phyloP scores from a whole-genome alignment of 2,329 filamentous ascomycete genomes.

The Akanthomyces lecanii region DNA sequence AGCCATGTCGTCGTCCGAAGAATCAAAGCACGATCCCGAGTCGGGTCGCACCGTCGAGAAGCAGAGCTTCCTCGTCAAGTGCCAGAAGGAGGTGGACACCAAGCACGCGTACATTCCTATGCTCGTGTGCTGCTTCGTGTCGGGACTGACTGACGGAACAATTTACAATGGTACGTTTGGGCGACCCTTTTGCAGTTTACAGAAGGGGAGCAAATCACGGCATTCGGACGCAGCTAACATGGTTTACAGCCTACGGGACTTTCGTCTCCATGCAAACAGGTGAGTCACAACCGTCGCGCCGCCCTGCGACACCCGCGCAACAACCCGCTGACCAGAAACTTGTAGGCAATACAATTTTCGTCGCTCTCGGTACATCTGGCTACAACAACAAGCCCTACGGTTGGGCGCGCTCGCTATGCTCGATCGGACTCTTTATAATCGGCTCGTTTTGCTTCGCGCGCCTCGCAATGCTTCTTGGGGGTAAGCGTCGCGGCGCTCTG shows the following conservation, averaged over 20 bases:
- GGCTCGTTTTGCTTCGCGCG: slow-evolving; percentile 46
- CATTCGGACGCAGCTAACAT: neutral
- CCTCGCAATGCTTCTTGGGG: slow-evolving; percentile 28
- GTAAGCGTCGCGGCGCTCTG: slow-evolving; percentile 40
- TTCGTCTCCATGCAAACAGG: slow-evolving; percentile 40
- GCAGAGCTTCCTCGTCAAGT: slow-evolving; percentile 10
- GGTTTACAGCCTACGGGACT: slow-evolving; percentile 27
- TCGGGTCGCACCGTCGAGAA: slow-evolving; percentile 17
- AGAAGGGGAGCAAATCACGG: too few species aligned
- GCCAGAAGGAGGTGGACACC: slow-evolving; percentile 20
- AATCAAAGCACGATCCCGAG: slow-evolving; percentile 19
- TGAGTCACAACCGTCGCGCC: slow-evolving; percentile 14
- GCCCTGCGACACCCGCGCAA: neutral
- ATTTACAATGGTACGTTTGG: slow-evolving; percentile 31
- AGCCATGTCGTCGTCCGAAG: slow-evolving; percentile 15
- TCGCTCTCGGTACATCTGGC: slow-evolving; percentile 53
- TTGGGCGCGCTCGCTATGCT: slow-evolving; percentile 46
- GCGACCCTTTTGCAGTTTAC: neutral
- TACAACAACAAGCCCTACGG: slow-evolving; percentile 47
- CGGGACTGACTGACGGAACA: slow-evolving; percentile 38
- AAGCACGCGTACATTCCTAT: slow-evolving; percentile 32
- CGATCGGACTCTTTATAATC: slow-evolving; percentile 49
- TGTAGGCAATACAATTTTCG: slow-evolving; percentile 57
- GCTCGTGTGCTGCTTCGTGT: slow-evolving; percentile 36
- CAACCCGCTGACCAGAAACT: neutral